Percentiles rank a stretch among this genome's conserved stretches.
Evolutionary conservation across 2,329 filamentous ascomycete species (phyloP).

Genomic region (Torrubiella hemipterigena): DNA sequence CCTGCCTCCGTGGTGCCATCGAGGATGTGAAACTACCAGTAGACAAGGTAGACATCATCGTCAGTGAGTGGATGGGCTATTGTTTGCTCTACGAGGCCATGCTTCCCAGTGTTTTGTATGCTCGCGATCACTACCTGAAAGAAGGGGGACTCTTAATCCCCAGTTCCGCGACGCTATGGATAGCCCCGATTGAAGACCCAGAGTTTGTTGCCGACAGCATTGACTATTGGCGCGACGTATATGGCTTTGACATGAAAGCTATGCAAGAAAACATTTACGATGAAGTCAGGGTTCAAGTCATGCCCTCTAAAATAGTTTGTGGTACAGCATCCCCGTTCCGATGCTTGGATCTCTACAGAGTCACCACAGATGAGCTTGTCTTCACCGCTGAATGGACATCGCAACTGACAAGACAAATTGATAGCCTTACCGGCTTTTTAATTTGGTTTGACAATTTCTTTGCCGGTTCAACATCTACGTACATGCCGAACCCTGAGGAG

Average conservation of each 20-base stretch:
- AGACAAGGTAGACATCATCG: constrained; percentile 79
- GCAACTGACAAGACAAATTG: constrained; percentile 47
- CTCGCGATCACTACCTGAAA: constrained; percentile 74
- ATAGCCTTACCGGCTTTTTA: constrained; percentile 71
- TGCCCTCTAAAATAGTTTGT: constrained; percentile 48
- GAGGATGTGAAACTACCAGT: constrained; percentile 76
- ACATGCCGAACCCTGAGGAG: constrained; percentile 35
- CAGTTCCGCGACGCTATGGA: constrained; percentile 69
- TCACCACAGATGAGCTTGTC: constrained; percentile 58
- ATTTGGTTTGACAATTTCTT: constrained; percentile 97
- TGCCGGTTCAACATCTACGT: constrained; percentile 44
- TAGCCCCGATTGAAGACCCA: constrained; percentile 68
- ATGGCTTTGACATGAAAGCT: constrained; percentile 86
- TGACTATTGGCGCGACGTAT: constrained; percentile 81
- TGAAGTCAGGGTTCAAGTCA: constrained; percentile 66
- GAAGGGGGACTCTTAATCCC: constrained; percentile 76
- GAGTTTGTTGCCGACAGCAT: constrained; percentile 70
- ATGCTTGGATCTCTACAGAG: constrained; percentile 63
- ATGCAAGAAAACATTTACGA: constrained; percentile 78
- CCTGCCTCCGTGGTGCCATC: constrained; percentile 71
- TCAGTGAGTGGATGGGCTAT: constrained; percentile 98
- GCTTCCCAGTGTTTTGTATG: constrained; percentile 84
- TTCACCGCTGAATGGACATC: constrained; percentile 61
- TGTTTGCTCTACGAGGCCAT: constrained; percentile 89
- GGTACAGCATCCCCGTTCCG: constrained; percentile 56